A percentile compares a stretch with the other conserved stretches of the same genome.
Evolutionary conservation across 1,284 basidiomycete genomes (phyloP).

Genomic region (Termitomyces sp.): DNA sequence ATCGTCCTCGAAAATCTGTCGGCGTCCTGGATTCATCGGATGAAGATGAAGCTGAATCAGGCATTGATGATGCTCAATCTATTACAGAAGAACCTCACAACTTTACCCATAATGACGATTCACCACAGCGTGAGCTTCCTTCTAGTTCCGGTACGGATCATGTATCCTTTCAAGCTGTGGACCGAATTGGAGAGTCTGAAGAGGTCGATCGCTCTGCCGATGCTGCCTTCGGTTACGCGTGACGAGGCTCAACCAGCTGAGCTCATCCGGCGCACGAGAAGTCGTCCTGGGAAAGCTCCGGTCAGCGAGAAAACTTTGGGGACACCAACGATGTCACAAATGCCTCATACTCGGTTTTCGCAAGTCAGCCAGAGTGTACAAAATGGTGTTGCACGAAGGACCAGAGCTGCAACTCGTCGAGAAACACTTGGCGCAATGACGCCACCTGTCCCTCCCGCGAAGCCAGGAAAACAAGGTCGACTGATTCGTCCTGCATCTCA

Average conservation of each 20-base stretch:
- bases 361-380: conserved; percentile 7
- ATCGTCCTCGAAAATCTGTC: conserved; percentile 6
- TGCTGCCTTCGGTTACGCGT: conserved; percentile 21
- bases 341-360: not conserved
- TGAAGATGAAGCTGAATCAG: conserved; percentile 22
- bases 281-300: conserved; percentile 5
- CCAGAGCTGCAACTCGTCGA: conserved; percentile 12
- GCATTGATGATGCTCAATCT: conserved; percentile 10
- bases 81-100: conserved; percentile 9
- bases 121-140: not conserved
- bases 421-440: conserved; percentile 10
- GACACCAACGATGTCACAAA: not conserved
- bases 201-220: conserved; percentile 28
- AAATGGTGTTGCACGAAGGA: conserved; percentile 11
- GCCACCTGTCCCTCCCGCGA: conserved; percentile 7
- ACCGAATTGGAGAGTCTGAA: conserved; percentile 25
- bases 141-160: conserved; percentile 10
- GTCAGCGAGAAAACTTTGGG: not conserved
- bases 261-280: conserved; percentile 14
- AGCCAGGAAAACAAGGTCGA: conserved; percentile 6
- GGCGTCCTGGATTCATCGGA: conserved; percentile 21
- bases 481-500: conserved; percentile 7
- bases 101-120: not conserved
- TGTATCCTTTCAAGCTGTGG: conserved; percentile 24
- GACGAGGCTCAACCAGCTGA: conserved; percentile 2